These are phyloP conservation scores for Suhomyces maxii DNA, from an alignment of 1,139 yeast genomes.

Conservation along the genomic window DNA sequence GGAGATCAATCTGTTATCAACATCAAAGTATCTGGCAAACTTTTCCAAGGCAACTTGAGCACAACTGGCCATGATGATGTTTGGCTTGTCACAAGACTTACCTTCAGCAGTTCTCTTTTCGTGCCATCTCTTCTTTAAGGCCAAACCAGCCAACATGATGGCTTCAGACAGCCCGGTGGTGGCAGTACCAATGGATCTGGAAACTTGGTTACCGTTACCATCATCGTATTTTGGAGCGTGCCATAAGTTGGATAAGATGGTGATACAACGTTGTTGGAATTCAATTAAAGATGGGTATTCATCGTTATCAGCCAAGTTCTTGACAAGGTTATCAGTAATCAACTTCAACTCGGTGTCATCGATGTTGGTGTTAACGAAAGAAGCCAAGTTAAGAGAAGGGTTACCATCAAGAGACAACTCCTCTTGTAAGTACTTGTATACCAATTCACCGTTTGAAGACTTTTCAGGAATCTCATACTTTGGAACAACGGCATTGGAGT, in stretches of 20 bases:
- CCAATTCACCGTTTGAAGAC: slow-evolving; percentile 53
- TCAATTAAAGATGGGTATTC: slow-evolving; percentile 88
- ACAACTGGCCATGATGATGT: slow-evolving; percentile 91
- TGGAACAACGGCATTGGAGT: slow-evolving; percentile 37
- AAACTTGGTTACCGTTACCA: slow-evolving; percentile 27
- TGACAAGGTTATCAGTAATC: slow-evolving; percentile 69
- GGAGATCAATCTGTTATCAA: slow-evolving; percentile 75
- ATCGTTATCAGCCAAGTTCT: slow-evolving; percentile 89
- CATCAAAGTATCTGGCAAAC: slow-evolving; percentile 91
- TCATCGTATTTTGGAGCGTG: slow-evolving; percentile 53
- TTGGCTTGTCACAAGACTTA: slow-evolving; percentile 64
- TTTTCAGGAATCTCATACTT: slow-evolving; percentile 58
- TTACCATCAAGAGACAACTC: slow-evolving; percentile 82
- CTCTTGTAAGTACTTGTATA: slow-evolving; percentile 65
- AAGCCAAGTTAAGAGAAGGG: slow-evolving; percentile 82
- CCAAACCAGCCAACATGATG: slow-evolving; percentile 88
- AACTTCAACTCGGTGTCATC: slow-evolving; percentile 50
- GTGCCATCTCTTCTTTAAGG: slow-evolving; percentile 90
- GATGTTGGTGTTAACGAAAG: slow-evolving; percentile 79
- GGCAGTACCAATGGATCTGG: slow-evolving; percentile 76
- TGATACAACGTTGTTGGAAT: slow-evolving; percentile 76
- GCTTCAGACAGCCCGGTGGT: slow-evolving; percentile 96
- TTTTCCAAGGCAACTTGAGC: slow-evolving; percentile 94
- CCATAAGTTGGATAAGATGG: slow-evolving; percentile 81
- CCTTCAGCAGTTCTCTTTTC: slow-evolving; percentile 59